phyloP scores from a whole-genome alignment of 2,329 filamentous ascomycete genomes.

The Phaeophleospora eucalypticola region DNA sequence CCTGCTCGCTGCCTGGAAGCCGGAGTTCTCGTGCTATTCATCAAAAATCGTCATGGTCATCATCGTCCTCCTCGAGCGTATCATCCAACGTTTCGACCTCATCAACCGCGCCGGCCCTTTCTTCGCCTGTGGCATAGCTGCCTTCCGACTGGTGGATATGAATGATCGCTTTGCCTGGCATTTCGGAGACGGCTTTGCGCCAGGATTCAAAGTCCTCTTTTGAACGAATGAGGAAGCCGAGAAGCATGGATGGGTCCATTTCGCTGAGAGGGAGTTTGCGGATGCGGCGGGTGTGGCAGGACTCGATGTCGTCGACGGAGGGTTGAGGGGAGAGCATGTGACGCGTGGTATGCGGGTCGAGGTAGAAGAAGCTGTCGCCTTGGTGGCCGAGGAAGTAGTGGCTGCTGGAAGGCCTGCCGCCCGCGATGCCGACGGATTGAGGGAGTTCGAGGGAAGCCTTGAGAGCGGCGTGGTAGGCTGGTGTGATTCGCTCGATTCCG shows the following conservation, averaged over 20 bases:
- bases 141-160: conserved; percentile 73
- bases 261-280: conserved; percentile 79
- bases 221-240: conserved; percentile 81
- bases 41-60: conserved; percentile 1
- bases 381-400: conserved; percentile 72
- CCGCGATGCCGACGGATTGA: conserved; percentile 94
- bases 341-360: conserved; percentile 87
- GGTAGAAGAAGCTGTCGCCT: conserved; percentile 81
- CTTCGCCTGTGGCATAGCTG: conserved; percentile 47
- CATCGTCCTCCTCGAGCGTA: conserved; percentile 19
- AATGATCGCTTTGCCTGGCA: conserved; percentile 76
- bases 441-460: conserved; percentile 78
- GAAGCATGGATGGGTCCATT: conserved; percentile 97
- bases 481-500: conserved; percentile 90
- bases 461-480: conserved; percentile 92
- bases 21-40: no score
- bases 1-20: no score
- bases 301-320: conserved; percentile 67
- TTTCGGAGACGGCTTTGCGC: conserved; percentile 52
- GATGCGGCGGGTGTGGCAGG: conserved; percentile 82
- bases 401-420: conserved; percentile 86
- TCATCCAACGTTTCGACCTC: conserved; percentile 89
- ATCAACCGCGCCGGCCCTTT: conserved; percentile 71
- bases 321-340: conserved; percentile 60
- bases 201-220: conserved; percentile 81